Base-by-base conservation (phyloP, 2,329 filamentous ascomycete genomes). In the Alternaria postmessia region DNA sequence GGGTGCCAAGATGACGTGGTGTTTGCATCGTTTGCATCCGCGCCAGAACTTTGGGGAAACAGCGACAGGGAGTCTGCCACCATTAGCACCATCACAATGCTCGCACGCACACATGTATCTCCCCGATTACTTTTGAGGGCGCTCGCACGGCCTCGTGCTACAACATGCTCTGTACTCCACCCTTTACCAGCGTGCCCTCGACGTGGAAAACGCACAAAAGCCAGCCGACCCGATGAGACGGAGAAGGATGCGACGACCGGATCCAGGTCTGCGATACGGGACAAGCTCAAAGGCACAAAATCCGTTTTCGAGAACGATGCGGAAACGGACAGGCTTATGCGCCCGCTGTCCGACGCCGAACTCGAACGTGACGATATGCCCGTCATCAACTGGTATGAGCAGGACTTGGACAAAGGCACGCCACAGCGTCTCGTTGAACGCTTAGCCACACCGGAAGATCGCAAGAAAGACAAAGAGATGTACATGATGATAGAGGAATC, bases 381-480 rank as follows among this genome's bases (percentile, higher is more conserved):
- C 7, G 58, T 47, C 32, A 69, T 77, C 18, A 64, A 64, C 32
- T 73, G 66, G 58, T 78, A 72, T 43, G 75, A 77, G 59, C 65
- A 70, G 43, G 75, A 78, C 48, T 46, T 69, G 32, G 67, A 69
- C 39, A 70, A 62, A 20, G 63, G 66, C 32, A 64, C 59, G 16
- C 67, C 69, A 12, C 66, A 67, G 48, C 67, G 65, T 7, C 66
- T 75, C 46, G 61, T 76, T 4, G 42, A 66, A 34, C 51, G 64
- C 22, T 62, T 76, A 51, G 65, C 62, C 3, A 74, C 71, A 3
- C 63, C 59, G 7, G 72, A 72, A 51, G 68, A 76, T 18, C 57
- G 72, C 7, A 63, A 62, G 20, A 63, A 36, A 11, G 61, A 72
- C 36, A 62, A 66, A 39, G 67, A 75, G 39, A 67, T 69, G 34